Evolutionary conservation across 2,329 filamentous ascomycete genomes (phyloP).

Genomic region (Fusarium domesticum): DNA sequence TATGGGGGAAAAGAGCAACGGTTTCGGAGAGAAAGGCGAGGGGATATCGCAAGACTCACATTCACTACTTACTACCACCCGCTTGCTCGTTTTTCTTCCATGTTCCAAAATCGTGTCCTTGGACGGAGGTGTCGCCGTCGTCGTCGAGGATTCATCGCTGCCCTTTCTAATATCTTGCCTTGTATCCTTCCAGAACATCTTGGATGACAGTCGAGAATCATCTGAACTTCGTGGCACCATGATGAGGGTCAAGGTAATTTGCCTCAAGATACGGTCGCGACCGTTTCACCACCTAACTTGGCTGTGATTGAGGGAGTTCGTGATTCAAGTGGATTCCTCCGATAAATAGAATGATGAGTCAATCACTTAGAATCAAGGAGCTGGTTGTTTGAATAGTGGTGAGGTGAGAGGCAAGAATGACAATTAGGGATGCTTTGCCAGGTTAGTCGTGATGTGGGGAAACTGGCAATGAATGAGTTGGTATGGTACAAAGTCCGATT

Average conservation of each 20-base stretch:
- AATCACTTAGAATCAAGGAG: no score
- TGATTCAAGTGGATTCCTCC: no score
- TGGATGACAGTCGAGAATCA: slow-evolving; percentile 42
- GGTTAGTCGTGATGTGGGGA: no score
- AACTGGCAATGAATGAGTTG: no score
- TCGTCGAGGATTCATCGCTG: slow-evolving; percentile 4
- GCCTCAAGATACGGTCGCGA: slow-evolving; percentile 4
- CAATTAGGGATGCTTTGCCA: no score
- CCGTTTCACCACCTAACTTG: slow-evolving; percentile 7
- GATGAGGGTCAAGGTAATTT: neutral
- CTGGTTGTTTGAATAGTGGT: no score
- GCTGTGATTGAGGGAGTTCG: no score
- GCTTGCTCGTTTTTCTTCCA: slow-evolving; percentile 6
- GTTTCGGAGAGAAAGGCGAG: neutral
- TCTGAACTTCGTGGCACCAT: slow-evolving; percentile 7
- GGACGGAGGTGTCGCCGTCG: slow-evolving; percentile 1
- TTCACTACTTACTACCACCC: slow-evolving; percentile 18
- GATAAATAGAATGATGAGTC: no score
- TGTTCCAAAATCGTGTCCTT: slow-evolving; percentile 7
- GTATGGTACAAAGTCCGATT: no score
- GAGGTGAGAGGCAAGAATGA: no score
- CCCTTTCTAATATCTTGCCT: slow-evolving; percentile 33
- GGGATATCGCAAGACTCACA: slow-evolving; percentile 21
- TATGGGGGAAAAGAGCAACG: neutral
- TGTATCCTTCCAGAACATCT: slow-evolving; percentile 45